phyloP scores from a whole-genome alignment of 495 filamentous ascomycete genomes.

The Aspergillus nanangensis region DNA sequence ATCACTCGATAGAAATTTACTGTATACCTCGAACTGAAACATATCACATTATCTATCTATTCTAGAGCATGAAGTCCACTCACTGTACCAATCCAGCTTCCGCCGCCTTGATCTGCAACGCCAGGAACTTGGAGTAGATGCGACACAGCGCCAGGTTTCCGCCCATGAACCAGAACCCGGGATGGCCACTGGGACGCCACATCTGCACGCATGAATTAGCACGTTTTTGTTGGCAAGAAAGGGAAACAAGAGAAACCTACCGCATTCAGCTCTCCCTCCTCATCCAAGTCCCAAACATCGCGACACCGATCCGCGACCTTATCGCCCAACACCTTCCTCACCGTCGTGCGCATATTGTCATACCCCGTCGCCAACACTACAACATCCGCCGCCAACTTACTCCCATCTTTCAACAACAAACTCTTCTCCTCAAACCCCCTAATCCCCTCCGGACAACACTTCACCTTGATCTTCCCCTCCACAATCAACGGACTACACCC shows the following conservation, averaged over 20 bases:
- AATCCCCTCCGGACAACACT: slow-evolving; percentile 62
- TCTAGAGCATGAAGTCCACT: neutral
- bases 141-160: slow-evolving; percentile 72
- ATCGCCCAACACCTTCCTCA: slow-evolving; percentile 62
- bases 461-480: slow-evolving; percentile 70
- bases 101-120: slow-evolving; percentile 69
- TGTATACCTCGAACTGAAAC: no score
- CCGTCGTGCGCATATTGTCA: slow-evolving; percentile 66
- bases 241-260: slow-evolving; percentile 16
- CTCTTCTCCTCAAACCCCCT: slow-evolving; percentile 45
- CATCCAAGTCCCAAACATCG: slow-evolving; percentile 77
- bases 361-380: slow-evolving; percentile 83
- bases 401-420: slow-evolving; percentile 60
- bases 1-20: neutral
- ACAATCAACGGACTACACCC: slow-evolving; percentile 65
- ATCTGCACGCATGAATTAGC: no score
- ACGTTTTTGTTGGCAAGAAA: no score
- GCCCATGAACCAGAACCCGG: slow-evolving; percentile 76
- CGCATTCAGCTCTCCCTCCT: slow-evolving; percentile 66
- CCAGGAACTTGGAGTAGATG: slow-evolving; percentile 65
- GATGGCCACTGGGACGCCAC: slow-evolving; percentile 68
- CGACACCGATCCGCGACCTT: slow-evolving; percentile 58
- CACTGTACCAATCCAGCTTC: slow-evolving; percentile 42
- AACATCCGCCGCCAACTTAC: slow-evolving; percentile 63
- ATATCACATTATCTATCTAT: neutral